phyloP scores from a whole-genome alignment of 2,329 filamentous ascomycete species.

The Thermothelomyces thermophilus region DNA sequence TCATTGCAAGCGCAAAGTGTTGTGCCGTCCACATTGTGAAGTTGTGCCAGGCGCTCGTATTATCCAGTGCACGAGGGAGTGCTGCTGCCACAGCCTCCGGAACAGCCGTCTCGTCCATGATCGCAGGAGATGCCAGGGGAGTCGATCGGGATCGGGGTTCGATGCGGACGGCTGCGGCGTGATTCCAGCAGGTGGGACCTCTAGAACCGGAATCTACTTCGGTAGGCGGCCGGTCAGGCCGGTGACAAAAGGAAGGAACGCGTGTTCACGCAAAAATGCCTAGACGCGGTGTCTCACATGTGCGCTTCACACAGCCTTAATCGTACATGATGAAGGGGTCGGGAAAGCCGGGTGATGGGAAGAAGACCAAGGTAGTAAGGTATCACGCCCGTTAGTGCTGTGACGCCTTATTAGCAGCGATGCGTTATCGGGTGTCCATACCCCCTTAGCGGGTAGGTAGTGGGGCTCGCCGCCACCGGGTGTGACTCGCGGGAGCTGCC shows the following conservation, averaged over 20 bases:
- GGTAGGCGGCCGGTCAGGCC: background rate
- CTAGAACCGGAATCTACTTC: background rate
- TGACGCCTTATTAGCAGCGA: conserved; percentile 4
- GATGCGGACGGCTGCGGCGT: background rate
- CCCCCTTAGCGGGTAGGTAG: background rate
- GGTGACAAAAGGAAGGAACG: conserved; percentile 1
- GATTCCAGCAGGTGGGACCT: background rate
- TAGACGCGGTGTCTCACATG: conserved; percentile 2
- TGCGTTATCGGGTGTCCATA: background rate
- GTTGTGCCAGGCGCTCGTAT: conserved; percentile 45
- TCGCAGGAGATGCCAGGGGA: background rate
- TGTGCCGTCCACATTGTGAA: conserved; percentile 48
- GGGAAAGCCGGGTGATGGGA: background rate
- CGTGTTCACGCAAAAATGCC: background rate
- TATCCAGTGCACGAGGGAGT: conserved; percentile 32
- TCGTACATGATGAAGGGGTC: conserved; percentile 5
- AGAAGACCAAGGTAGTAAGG: too few species aligned
- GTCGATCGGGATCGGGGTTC: background rate
- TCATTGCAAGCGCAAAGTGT: conserved; percentile 39
- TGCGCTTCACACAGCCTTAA: background rate
- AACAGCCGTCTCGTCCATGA: conserved; percentile 16
- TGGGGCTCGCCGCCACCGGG: background rate
- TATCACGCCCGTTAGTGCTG: conserved; percentile 1
- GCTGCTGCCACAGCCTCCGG: conserved; percentile 22
- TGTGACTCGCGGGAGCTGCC: background rate